Base-by-base conservation (phyloP, 306 rosid species). In the Rosa lucieae region DNA sequence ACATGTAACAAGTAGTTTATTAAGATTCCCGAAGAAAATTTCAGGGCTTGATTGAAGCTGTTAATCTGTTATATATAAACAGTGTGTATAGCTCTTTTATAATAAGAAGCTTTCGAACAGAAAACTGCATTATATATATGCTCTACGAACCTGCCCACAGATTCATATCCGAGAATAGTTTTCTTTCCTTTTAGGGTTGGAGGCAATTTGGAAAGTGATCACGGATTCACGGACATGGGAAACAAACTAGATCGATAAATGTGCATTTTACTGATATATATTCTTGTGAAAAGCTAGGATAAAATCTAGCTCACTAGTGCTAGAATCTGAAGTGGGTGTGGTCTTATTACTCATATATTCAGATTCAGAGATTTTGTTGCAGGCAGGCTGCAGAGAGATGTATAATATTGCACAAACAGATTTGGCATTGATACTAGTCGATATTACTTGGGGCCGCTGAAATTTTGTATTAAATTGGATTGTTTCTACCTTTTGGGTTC, bases 381-480 rank as follows among this genome's bases (percentile, higher is more conserved):
- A 66, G 70, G 11, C 11, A 0, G 2, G 69, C 7, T 39, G 3
- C 1, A 17, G 26, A 14, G 4, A 12, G 21, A 63, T 32, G 70
- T 14, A 63, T 63, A 32, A 35, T 65, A 47, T 8, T 11, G 40
- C 35, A 49, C 29, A 47, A 32, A 32, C 21, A 51, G 72, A 78
- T 75, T 61, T 39, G 78, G 80, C 0, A 77, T 72, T 61, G 67
- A 83, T 83, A 39, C 83, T 5, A 4, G 5, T 39, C 20, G 40
- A 72, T 37, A 32, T 63, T 8, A 17, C 6, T 48, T 55, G 47
- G 39, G 29, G 63, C 56, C n/a, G 53, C 17, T 5, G 5, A 29
- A 32, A 10, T 4, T 32, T 72, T 17, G 29, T 48, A 23, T 65
- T 39, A 2, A 63, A 21, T 58, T 63, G 23, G 42, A 7, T 51